Evolutionary conservation across 1,139 yeast genomes (phyloP), one percentile per base, ranked within the genome.

Genomic region (Geotrichum histeridarum): DNA sequence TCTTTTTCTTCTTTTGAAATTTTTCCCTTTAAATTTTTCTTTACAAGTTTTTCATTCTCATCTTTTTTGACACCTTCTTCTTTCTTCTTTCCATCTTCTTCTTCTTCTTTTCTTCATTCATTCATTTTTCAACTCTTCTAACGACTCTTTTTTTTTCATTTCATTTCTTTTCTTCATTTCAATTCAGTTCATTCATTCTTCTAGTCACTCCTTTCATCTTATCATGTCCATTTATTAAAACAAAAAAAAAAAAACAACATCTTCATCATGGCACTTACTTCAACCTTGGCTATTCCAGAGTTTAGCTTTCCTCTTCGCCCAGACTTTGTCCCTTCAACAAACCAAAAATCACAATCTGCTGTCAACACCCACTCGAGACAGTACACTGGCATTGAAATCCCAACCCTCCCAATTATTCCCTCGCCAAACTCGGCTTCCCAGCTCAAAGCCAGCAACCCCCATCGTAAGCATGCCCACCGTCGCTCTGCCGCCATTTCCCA

Each of bases 401-500:
- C 54, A 8, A 9, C 41, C n/a, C 47, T 43, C 2, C 43, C 52
- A 41, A 8, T 46, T 1, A 38, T 36, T n/a, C 42, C 43, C 22
- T 18, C 44, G 11, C 35, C 51, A 12, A 33, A 15, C 37, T 14
- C 11, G 8, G 14, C 50, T 4, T 15, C 39, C 14, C 33, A 53
- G 12, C 44, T 42, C 44, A 42, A 42, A 15, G 44, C 32, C 8
- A 42, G 15, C 33, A 42, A 42, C 8, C 53, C 54, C 15, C 56
- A 56, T n/a, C 51, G 56, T 9, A 53, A 57, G 45, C 69, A 66
- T 50, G 65, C 67, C 22, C 73, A 69, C 57, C 61, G 72, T 32
- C 63, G 73, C 18, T 67, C 71, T 3, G 73, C 68, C 3, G 73
- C 73, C 14, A 67, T 69, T 14, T 64, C 67, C n/a, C 60, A 59